phyloP scores from a whole-genome alignment of 208 protist genomes.

The Trypanosoma platydactyli region DNA sequence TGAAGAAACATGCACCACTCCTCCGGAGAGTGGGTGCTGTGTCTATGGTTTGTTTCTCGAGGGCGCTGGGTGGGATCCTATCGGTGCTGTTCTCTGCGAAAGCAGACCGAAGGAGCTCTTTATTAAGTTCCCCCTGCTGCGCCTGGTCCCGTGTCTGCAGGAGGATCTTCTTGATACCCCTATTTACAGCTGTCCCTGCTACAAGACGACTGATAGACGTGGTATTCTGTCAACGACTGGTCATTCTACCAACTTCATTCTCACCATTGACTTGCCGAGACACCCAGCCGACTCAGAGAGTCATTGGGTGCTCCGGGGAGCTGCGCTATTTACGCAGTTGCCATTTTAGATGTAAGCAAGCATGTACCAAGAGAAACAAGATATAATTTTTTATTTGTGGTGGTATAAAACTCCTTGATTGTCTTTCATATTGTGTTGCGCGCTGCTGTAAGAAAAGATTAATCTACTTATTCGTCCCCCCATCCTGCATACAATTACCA shows the following conservation, averaged over 20 bases:
- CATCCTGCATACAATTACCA: too few relatives aligned
- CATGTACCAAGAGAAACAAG: slow-evolving; percentile 8
- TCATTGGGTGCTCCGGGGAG: slow-evolving; percentile 93
- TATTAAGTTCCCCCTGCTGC: slow-evolving; percentile 82
- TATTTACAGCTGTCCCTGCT: slow-evolving; percentile 93
- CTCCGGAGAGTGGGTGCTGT: slow-evolving; percentile 87
- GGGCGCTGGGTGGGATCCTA: slow-evolving; percentile 81
- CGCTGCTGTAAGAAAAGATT: too few relatives aligned
- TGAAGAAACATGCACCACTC: slow-evolving; percentile 36
- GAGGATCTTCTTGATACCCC: slow-evolving; percentile 52
- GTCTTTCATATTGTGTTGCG: too few relatives aligned
- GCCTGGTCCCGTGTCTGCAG: slow-evolving; percentile 53
- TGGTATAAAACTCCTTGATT: too few relatives aligned
- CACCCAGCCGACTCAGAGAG: slow-evolving; percentile 55
- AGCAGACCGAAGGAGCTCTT: slow-evolving; percentile 92
- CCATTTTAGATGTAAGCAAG: slow-evolving; percentile 66
- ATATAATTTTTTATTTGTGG: too few relatives aligned
- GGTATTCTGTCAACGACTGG: slow-evolving; percentile 97
- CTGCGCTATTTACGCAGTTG: slow-evolving; percentile 89
- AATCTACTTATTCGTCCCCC: too few relatives aligned
- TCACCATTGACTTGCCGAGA: slow-evolving; percentile 87
- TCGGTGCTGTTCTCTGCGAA: slow-evolving; percentile 75
- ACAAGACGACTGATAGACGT: slow-evolving; percentile 93
- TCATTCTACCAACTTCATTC: slow-evolving; percentile 98
- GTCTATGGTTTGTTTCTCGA: slow-evolving; percentile 91